phyloP scores from a whole-genome alignment of 1,139 yeast genomes.

The Pichia sp. region DNA sequence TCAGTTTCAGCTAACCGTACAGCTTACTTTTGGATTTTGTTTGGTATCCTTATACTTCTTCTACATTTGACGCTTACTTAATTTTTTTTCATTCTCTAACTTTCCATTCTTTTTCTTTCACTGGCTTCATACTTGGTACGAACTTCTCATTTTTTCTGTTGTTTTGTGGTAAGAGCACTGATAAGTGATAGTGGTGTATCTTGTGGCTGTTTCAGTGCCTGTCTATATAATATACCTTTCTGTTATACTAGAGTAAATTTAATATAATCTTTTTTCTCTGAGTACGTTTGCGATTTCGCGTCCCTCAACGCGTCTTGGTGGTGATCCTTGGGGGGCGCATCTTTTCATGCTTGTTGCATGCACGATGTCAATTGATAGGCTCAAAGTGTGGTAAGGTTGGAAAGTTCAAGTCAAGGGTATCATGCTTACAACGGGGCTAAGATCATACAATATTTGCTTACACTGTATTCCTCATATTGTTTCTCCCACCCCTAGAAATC shows the following conservation, averaged over 20 bases:
- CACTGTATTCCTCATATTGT: neutral
- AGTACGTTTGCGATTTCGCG: neutral
- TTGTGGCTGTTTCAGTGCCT: neutral
- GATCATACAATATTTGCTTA: neutral
- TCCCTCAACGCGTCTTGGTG: neutral
- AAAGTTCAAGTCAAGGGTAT: neutral
- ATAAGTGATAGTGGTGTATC: neutral
- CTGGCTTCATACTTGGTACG: neutral
- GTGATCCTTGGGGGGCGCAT: neutral
- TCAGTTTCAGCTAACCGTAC: constrained; percentile 4
- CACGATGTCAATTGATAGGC: no score
- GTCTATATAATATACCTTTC: constrained; percentile 9
- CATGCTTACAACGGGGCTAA: neutral
- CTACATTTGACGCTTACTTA: neutral
- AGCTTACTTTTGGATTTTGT: constrained; percentile 1
- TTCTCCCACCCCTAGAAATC: no score
- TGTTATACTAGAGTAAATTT: constrained; percentile 12
- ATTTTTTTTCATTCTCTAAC: neutral
- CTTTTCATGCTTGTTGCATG: neutral
- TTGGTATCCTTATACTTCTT: neutral
- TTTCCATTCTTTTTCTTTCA: constrained; percentile 2
- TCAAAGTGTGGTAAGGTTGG: no score
- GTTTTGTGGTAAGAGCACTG: constrained; percentile 25
- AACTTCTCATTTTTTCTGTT: neutral
- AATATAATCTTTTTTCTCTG: neutral